phyloP scores from a whole-genome alignment of 768 basidiomycete species.

The Boletus tomentosulus region DNA sequence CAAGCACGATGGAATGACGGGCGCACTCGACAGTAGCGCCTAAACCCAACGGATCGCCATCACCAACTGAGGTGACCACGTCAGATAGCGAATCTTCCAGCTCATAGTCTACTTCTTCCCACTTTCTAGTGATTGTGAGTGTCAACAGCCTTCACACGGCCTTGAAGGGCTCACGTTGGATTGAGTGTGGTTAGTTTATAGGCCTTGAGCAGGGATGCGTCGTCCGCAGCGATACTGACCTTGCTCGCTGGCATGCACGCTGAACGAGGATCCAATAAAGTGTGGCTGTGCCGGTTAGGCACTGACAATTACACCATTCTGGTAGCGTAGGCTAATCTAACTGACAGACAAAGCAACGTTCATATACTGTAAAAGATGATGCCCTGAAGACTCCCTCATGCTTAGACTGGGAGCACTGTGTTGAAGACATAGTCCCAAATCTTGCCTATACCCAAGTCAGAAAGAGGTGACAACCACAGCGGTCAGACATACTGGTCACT shows the following conservation, averaged over 20 bases:
- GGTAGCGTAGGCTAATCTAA: slow-evolving; percentile 9
- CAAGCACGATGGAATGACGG: not conserved
- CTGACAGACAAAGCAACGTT: slow-evolving; percentile 7
- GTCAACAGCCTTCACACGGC: slow-evolving; percentile 1
- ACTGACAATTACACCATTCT: slow-evolving; percentile 5
- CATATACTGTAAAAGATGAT: slow-evolving; percentile 1
- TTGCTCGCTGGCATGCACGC: slow-evolving; percentile 37
- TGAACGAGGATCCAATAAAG: not conserved
- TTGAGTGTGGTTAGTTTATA: slow-evolving; percentile 78
- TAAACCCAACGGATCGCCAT: slow-evolving; percentile 77
- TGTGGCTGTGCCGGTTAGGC: slow-evolving; percentile 14
- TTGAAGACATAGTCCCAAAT: slow-evolving; percentile 93
- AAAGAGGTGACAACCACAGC: not conserved
- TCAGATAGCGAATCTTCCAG: slow-evolving; percentile 72
- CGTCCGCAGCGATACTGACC: slow-evolving; percentile 70
- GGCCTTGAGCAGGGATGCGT: slow-evolving; percentile 78
- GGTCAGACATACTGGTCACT: slow-evolving; percentile 68
- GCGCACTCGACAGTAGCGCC: slow-evolving; percentile 59
- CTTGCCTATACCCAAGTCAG: slow-evolving; percentile 52
- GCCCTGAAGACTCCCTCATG: not conserved
- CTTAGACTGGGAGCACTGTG: slow-evolving; percentile 66
- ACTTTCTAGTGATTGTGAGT: slow-evolving; percentile 47
- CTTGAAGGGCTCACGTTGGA: slow-evolving; percentile 56
- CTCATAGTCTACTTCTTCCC: slow-evolving; percentile 90
- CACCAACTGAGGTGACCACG: slow-evolving; percentile 55